Conservation (phyloP, 192 early-diverging fungal genomes). For the Pilobolus umbonatus region DNA sequence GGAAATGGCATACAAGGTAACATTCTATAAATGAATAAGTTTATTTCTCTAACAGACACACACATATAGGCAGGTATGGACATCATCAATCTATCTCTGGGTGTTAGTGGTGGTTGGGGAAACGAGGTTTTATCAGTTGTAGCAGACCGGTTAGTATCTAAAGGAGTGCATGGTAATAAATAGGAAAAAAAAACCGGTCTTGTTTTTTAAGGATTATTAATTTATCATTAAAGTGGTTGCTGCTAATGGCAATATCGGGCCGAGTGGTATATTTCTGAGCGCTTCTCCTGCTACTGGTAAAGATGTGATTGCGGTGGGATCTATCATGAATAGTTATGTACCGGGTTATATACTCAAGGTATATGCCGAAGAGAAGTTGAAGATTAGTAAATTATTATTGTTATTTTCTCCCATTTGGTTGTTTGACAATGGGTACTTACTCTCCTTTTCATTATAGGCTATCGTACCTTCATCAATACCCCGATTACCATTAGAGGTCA, state of each 20-base stretch:
- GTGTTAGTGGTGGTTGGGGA: constrained; percentile 57
- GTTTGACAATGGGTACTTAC: too few relatives aligned
- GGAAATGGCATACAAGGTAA: constrained; percentile 55
- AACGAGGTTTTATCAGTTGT: constrained; percentile 58
- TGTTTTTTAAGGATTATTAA: not conserved
- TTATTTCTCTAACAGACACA: not conserved
- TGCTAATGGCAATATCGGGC: constrained; percentile 62
- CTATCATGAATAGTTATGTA: constrained; percentile 36
- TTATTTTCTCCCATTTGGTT: too few relatives aligned
- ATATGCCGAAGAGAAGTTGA: not conserved
- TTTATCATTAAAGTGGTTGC: constrained; percentile 44
- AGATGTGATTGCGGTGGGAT: constrained; percentile 54
- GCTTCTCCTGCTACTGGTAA: constrained; percentile 52
- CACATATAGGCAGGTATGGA: constrained; percentile 54
- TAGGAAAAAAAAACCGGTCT: not conserved
- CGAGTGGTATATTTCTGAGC: constrained; percentile 53
- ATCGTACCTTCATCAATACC: constrained; percentile 13
- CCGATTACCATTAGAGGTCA: not conserved
- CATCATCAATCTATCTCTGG: constrained; percentile 82
- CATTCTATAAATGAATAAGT: not conserved
- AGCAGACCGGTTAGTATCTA: constrained; percentile 42
- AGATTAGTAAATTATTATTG: constrained; percentile 16
- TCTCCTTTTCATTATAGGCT: constrained; percentile 9
- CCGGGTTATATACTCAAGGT: constrained; percentile 29
- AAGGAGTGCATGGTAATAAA: constrained; percentile 34